phyloP scores from a whole-genome alignment of 768 basidiomycete species.

The Tylopilus sp. region DNA sequence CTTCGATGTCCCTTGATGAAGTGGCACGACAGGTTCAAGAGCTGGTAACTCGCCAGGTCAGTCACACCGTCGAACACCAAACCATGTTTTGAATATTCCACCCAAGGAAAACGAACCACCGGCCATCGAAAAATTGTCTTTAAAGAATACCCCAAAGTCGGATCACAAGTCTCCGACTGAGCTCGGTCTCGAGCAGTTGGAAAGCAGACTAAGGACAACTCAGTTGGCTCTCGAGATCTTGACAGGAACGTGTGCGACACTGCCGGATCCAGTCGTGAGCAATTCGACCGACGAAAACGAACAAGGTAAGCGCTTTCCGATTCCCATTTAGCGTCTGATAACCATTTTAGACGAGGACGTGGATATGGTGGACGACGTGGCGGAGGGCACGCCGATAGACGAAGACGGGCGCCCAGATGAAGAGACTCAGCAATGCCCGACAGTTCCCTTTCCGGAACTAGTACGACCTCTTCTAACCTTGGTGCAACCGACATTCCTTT shows the following conservation, averaged over 20 bases:
- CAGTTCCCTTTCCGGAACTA: conserved; percentile 52
- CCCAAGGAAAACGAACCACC: conserved; percentile 45
- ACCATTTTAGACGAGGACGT: conserved; percentile 43
- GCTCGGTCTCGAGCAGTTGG: conserved; percentile 67
- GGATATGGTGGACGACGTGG: conserved; percentile 34
- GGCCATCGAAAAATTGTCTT: conserved; percentile 51
- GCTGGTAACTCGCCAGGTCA: conserved; percentile 51
- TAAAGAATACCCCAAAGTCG: conserved; percentile 65
- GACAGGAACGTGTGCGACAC: conserved; percentile 81
- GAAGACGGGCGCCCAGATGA: conserved; percentile 14
- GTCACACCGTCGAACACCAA: conserved; percentile 2
- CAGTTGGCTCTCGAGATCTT: conserved; percentile 86
- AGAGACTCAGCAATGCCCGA: conserved; percentile 29
- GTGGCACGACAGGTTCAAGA: conserved; percentile 47
- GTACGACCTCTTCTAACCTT: conserved; percentile 66
- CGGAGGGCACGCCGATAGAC: conserved; percentile 25
- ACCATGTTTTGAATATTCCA: background rate
- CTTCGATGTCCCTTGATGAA: conserved; percentile 54
- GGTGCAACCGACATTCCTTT: conserved; percentile 71
- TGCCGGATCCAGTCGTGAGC: conserved; percentile 68
- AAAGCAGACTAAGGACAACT: conserved; percentile 66
- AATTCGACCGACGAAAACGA: conserved; percentile 31
- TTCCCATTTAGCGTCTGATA: conserved; percentile 22
- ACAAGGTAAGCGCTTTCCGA: conserved; percentile 30
- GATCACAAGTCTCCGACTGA: conserved; percentile 75